Base-by-base conservation (phyloP, 768 basidiomycete genomes). In the Trametes cubensis region DNA sequence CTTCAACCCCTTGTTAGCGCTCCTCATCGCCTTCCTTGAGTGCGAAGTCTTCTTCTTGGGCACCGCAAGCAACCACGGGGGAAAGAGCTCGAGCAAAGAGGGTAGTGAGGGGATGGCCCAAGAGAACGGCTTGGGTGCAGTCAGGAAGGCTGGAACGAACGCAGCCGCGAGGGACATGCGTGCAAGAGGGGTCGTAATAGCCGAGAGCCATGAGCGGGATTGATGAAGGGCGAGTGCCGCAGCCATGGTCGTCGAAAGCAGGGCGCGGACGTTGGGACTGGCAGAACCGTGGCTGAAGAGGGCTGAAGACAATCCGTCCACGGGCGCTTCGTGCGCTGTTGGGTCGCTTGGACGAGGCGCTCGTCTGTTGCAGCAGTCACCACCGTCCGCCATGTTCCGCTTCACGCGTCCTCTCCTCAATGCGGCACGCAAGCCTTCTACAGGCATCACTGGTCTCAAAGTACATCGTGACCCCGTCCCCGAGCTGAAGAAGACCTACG, bases 11-110 rank as follows among this genome's bases (percentile, higher is more conserved):
- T 98, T 98, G 75, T 95, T 94, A 17, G 95, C 90, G 64, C 86
- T 87, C 44, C 95, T 83, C 94, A 96, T 96, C n/a, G 89, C 83
- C 75, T 98, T 98, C 54, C 92, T 82, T 21, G 93, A 94, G 76
- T 98, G 95, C 0, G 95, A 94, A 13, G 87, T 83, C 77, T 95
- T 95, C 73, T 89, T 90, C 78, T 98, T 98, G 25, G 96, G 96
- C 2, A 96, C 96, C 25, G 95, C 94, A 45, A 94, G 84, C 20
- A 98, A 78, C 73, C 95, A 86, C 0, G 94, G 83, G 14, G 95
- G 95, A 63, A 98, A 82, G 46, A 97, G 83, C 64, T 95, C 92
- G 42, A 80, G 75, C 21, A 88, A 74, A 3, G 81, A 78, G 40
- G 78, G 77, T 40, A 83, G 69, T 5, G 77, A 64, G 13, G 80